Evolutionary conservation across 129 eudicot species (phyloP).

Genomic region (Gnaphalium uliginosum): DNA sequence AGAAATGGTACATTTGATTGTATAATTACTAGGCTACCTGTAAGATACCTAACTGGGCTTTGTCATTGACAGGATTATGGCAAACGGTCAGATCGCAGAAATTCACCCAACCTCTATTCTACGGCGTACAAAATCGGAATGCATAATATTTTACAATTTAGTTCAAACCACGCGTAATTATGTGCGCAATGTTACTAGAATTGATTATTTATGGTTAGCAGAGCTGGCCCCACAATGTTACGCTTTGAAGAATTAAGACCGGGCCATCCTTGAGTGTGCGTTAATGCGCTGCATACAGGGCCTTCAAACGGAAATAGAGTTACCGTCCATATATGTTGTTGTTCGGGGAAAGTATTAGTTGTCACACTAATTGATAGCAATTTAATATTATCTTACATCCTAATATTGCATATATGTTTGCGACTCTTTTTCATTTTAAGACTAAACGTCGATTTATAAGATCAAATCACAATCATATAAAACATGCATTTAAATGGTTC

Average conservation of each 20-base stretch:
- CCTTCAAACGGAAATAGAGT: too few relatives aligned
- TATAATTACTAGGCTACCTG: neutral
- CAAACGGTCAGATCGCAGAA: conserved; percentile 76
- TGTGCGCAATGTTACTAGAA: conserved; percentile 72
- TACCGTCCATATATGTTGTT: too few relatives aligned
- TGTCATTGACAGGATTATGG: conserved; percentile 65
- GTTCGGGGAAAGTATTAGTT: too few relatives aligned
- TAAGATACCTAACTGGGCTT: conserved; percentile 9
- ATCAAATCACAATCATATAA: too few relatives aligned
- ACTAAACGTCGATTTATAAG: neutral
- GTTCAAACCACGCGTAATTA: conserved; percentile 77
- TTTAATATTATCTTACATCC: too few relatives aligned
- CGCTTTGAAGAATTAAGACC: conserved; percentile 45
- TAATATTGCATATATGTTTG: neutral
- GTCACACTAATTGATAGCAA: too few relatives aligned
- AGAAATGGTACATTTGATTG: neutral
- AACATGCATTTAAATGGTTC: neutral
- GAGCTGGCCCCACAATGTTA: conserved; percentile 93
- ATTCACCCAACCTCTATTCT: conserved; percentile 87
- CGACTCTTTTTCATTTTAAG: neutral
- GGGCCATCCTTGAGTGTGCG: too few relatives aligned
- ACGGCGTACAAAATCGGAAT: conserved; percentile 71
- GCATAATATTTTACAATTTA: conserved; percentile 70
- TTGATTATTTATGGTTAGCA: conserved; percentile 87
- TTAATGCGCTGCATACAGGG: too few relatives aligned